Base-by-base conservation (phyloP, 208 protist genomes). In the Leishmania braziliensis region DNA sequence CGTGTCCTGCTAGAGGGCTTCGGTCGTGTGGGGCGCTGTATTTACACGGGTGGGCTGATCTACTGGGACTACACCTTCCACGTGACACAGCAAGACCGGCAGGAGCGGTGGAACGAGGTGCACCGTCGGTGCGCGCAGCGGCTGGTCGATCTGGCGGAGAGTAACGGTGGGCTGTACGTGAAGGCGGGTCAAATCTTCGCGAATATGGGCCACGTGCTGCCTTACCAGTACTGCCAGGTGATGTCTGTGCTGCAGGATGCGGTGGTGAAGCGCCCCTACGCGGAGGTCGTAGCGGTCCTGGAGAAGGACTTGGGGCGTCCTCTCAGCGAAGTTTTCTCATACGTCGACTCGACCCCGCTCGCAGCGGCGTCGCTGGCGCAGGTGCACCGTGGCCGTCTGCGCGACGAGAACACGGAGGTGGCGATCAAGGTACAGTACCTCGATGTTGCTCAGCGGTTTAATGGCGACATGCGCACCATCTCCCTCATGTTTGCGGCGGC, bases 341-440 rank as follows among this genome's bases (percentile, higher is more conserved):
- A 72, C 43, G 73, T 98, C 43, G 92, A 98, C 77, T 82, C 85
- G 33, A 85, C 66, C 16, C 96, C 96, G 4, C 88, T 98, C 46
- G 96, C 96, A 9, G 93, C 95, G 18, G 96, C 96, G 12, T 98
- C 95, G 12, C 92, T 98, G 33, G 96, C 96, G 16, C 96, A 98
- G 81, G 96, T 98, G 10, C 95, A 98, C 80, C 90, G 90, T 46
- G 92, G 84, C n/a, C 82, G 65, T 26, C 85, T 97, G 36, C 87
- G 75, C 43, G 80, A 88, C 29, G 89, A 93, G 46, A 85, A 92
- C 53, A 68, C 81, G 33, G 93, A 98, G 12, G 97, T 99, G 1
- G 98, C 98, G 18, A 93, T 99, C 56, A 99, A 99, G 91, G 96
- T 99, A 68, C 97, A 98, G 89, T 97, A 97, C 86, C 91, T 96